Base-by-base conservation (phyloP, 805 yeast genomes). In the Cyberlindnera suaveolens region DNA sequence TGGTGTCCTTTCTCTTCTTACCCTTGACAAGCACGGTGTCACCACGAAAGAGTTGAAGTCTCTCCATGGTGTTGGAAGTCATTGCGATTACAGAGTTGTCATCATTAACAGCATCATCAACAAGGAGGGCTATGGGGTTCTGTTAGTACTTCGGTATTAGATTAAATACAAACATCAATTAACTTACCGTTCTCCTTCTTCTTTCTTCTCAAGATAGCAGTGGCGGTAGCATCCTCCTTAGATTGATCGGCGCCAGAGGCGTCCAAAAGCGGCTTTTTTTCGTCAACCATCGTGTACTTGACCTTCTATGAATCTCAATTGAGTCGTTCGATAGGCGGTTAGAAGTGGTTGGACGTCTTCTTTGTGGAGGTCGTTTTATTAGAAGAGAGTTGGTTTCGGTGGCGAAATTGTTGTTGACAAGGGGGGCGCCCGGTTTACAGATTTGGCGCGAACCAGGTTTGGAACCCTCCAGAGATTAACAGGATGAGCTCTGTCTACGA, bases 11-110 rank as follows among this genome's bases (percentile, higher is more conserved):
- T 71, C 99, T 82, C 79, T 88, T 93, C 74, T 93, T 93, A 60
- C 99, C 99, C 70, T 90, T 91, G 54, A 93, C 96, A 48, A 89
- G 72, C 17, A 93, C 98, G 31, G 98, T 93, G 63, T 93, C 99
- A 56, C 99, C 99, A 51, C 98, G 81, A 78, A 93, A 93, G 63
- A 93, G 75, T 66, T 93, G 96, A 48, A 93, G 74, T 58, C 83
- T 74, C 62, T 93, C 99, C 95, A 93, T 87, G 15, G 98, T 93
- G 65, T 83, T 83, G 15, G 96, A 85, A 31, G 95, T 84, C 83
- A 93, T 86, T 40, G 97, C 85, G 63, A 93, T 86, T 51, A 91
- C 95, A 26, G 98, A 89, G 69, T 93, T 93, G 66, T 93, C 99
- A 66, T 93, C 99, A 58, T 86, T 88, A 58, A 83, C 80, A 51